A percentile compares a stretch with the other conserved stretches of the same genome.
Conservation (phyloP, 2,329 filamentous ascomycete genomes). For the Hortaea werneckii region DNA sequence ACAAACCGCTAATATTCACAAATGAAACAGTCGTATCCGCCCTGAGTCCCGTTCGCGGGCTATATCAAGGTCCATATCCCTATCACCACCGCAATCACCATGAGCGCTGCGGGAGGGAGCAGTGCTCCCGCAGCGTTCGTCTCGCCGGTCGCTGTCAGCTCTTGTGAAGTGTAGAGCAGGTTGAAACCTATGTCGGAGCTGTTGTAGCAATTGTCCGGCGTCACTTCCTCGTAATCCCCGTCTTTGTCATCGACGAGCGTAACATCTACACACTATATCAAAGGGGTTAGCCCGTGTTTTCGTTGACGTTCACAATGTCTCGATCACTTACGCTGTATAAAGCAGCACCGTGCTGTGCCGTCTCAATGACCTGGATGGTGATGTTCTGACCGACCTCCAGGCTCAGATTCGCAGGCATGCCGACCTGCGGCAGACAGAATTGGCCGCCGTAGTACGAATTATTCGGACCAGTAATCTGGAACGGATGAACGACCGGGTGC, state of each 20-base stretch:
- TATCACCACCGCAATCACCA: neutral
- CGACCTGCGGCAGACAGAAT: conserved; percentile 82
- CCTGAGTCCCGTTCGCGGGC: neutral
- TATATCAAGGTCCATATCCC: neutral
- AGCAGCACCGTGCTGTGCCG: conserved; percentile 71
- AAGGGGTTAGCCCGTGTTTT: no score
- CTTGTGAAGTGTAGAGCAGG: conserved; percentile 55
- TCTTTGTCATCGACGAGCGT: conserved; percentile 75
- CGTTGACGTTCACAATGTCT: neutral
- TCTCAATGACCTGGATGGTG: conserved; percentile 80
- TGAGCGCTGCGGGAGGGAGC: neutral
- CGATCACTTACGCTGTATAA: conserved; percentile 60
- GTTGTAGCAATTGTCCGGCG: conserved; percentile 80
- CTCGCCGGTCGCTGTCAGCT: conserved; percentile 8
- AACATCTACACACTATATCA: conserved; percentile 76
- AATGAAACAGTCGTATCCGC: no score
- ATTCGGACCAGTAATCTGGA: conserved; percentile 71
- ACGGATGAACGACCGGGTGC: conserved; percentile 65
- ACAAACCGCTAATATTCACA: no score
- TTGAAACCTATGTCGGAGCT: conserved; percentile 65
- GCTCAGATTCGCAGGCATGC: conserved; percentile 57
- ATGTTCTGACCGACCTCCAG: conserved; percentile 77
- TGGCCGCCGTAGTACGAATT: conserved; percentile 72
- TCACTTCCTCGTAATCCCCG: conserved; percentile 55
- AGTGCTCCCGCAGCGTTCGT: neutral